phyloP scores from a whole-genome alignment of 2,329 filamentous ascomycete species.

The Aureobasidium sp. region DNA sequence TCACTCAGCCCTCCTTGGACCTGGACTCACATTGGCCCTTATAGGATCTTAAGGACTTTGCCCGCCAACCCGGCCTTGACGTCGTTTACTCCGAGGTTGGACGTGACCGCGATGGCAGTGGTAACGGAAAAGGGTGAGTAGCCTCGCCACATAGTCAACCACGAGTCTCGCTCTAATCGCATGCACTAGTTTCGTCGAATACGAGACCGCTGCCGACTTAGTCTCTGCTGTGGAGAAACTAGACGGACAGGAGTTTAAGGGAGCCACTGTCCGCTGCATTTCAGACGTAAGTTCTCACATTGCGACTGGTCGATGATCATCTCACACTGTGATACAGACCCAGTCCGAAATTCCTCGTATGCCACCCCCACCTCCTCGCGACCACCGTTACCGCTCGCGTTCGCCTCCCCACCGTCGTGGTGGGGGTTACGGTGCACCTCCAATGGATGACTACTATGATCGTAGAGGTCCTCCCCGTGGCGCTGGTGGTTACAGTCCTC shows the following conservation, averaged over 20 bases:
- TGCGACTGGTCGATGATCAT: constrained; percentile 7
- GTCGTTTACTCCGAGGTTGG: constrained; percentile 97
- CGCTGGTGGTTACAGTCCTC: constrained; percentile 78
- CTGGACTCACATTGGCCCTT: constrained; percentile 69
- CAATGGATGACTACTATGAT: constrained; percentile 66
- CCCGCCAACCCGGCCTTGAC: constrained; percentile 90
- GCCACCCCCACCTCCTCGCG: constrained; percentile 34
- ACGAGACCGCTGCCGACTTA: constrained; percentile 85
- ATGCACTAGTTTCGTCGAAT: constrained; percentile 78
- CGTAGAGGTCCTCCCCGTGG: constrained; percentile 64
- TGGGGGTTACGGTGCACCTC: constrained; percentile 48
- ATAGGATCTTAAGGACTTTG: constrained; percentile 99
- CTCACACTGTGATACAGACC: constrained; percentile 45
- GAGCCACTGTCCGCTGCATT: constrained; percentile 73
- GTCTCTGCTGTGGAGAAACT: constrained; percentile 92
- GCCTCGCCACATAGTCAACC: neutral
- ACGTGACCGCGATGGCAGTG: constrained; percentile 71
- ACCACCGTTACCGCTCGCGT: constrained; percentile 67
- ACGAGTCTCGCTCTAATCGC: neutral
- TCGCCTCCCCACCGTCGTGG: constrained; percentile 64
- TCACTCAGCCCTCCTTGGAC: constrained; percentile 42
- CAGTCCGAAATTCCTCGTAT: constrained; percentile 63
- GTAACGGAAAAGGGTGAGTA: constrained; percentile 64
- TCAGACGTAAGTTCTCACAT: constrained; percentile 61
- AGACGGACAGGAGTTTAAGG: constrained; percentile 88